Evolutionary conservation across 768 basidiomycete species (phyloP).

Genomic region (Exidia glandulosa): DNA sequence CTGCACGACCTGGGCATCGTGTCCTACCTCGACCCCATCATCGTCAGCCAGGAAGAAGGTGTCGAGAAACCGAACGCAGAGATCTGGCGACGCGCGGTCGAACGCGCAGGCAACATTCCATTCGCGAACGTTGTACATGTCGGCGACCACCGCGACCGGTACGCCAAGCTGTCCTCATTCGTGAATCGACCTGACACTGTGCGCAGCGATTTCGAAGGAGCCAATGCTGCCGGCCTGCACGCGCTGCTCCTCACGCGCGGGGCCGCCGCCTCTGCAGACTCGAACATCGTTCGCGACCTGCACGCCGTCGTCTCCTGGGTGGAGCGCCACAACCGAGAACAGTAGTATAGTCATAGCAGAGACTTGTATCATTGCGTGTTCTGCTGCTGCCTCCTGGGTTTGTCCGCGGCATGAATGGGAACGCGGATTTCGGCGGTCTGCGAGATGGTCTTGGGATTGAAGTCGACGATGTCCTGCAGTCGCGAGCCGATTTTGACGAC

Average conservation of each 20-base stretch:
- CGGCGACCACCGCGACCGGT: conserved; percentile 66
- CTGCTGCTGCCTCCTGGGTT: neutral
- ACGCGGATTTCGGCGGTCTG: neutral
- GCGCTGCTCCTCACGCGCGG: conserved; percentile 49
- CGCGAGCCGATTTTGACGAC: conserved; percentile 67
- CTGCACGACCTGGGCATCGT: conserved; percentile 52
- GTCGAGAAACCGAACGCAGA: conserved; percentile 55
- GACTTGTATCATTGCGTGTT: neutral
- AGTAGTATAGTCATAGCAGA: neutral
- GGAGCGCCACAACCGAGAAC: neutral
- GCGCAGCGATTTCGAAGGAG: conserved; percentile 56
- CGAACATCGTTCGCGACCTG: conserved; percentile 29
- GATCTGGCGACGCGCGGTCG: conserved; percentile 43
- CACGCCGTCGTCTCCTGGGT: conserved; percentile 28
- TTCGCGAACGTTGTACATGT: conserved; percentile 50
- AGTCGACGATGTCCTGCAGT: conserved; percentile 50
- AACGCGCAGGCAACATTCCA: conserved; percentile 22
- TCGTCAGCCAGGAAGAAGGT: conserved; percentile 62
- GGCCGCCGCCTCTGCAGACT: conserved; percentile 26
- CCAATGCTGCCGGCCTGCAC: conserved; percentile 40
- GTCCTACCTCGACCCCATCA: conserved; percentile 35
- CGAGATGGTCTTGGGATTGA: neutral
- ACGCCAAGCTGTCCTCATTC: conserved; percentile 12
- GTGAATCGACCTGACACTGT: neutral
- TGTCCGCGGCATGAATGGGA: neutral